Percentiles rank a stretch among this genome's conserved stretches.
These are phyloP conservation scores for Globisporangium barbulae DNA, from an alignment of 352 stramenopile genomes.

Conservation along the genomic window DNA sequence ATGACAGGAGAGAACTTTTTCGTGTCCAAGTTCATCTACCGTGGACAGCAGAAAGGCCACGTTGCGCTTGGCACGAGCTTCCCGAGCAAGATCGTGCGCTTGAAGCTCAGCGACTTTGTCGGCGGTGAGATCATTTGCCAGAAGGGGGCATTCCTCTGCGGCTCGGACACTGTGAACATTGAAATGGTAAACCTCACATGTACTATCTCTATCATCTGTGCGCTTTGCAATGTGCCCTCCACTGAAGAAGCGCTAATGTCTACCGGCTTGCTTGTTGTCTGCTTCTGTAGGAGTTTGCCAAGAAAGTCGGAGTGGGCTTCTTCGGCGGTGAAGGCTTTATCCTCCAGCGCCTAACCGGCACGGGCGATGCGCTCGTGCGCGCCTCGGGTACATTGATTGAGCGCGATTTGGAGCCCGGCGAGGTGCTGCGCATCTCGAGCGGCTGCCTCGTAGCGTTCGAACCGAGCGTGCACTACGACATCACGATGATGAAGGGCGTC, in stretches of 20 bases:
- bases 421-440: conserved; percentile 90
- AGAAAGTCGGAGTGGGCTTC: conserved; percentile 89
- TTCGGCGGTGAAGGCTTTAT: conserved; percentile 96
- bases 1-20: conserved; percentile 85
- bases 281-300: conserved; percentile 78
- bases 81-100: conserved; percentile 88
- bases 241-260: neutral
- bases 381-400: conserved; percentile 88
- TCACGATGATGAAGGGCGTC: conserved; percentile 90
- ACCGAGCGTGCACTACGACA: conserved; percentile 85
- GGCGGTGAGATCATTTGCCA: conserved; percentile 88
- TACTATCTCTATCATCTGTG: neutral
- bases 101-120: conserved; percentile 87
- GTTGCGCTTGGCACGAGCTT: conserved; percentile 90
- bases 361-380: conserved; percentile 90
- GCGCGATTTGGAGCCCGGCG: conserved; percentile 81
- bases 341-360: conserved; percentile 88
- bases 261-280: neutral
- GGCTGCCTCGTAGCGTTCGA: conserved; percentile 91
- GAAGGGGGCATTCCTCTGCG: conserved; percentile 91
- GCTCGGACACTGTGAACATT: conserved; percentile 90
- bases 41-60: conserved; percentile 53
- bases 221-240: neutral
- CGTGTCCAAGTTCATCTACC: conserved; percentile 70
- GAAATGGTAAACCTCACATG: conserved; percentile 63